Conservation (phyloP, 768 basidiomycete species). For the Wakefieldia striispora region DNA sequence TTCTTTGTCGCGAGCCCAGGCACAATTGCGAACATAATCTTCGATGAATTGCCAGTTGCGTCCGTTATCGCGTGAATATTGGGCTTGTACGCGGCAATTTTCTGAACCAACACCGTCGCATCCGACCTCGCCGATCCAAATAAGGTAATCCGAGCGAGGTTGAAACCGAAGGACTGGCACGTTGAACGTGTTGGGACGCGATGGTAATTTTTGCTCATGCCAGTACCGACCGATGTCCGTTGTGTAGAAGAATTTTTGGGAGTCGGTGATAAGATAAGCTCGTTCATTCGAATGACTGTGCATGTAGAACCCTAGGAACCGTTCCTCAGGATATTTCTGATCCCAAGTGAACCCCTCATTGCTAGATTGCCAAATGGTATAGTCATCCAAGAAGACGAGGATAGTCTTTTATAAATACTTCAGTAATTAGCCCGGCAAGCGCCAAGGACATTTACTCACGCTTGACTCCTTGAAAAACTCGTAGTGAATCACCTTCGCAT, state of each 20-base stretch:
- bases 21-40: slow-evolving; percentile 85
- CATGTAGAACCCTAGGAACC: slow-evolving; percentile 83
- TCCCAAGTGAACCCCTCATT: slow-evolving; percentile 95
- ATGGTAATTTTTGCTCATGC: slow-evolving; percentile 56
- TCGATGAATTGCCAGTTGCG: slow-evolving; percentile 75
- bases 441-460: slow-evolving; percentile 37
- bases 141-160: slow-evolving; percentile 76
- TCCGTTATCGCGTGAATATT: slow-evolving; percentile 77
- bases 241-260: slow-evolving; percentile 67
- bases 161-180: slow-evolving; percentile 85
- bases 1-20: slow-evolving; percentile 82
- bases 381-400: slow-evolving; percentile 74
- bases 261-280: slow-evolving; percentile 85
- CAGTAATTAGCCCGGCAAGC: background rate
- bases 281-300: slow-evolving; percentile 78
- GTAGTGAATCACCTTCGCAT: slow-evolving; percentile 63
- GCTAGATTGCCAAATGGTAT: slow-evolving; percentile 87
- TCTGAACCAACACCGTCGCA: slow-evolving; percentile 46
- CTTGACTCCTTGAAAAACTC: slow-evolving; percentile 82
- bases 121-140: slow-evolving; percentile 81
- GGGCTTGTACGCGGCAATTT: slow-evolving; percentile 73
- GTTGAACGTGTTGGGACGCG: slow-evolving; percentile 76
- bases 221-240: slow-evolving; percentile 79
- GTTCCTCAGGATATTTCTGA: slow-evolving; percentile 54
- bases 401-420: slow-evolving; percentile 53